Conservation (phyloP, 768 basidiomycete species). For the Lactifluus subvellereus region DNA sequence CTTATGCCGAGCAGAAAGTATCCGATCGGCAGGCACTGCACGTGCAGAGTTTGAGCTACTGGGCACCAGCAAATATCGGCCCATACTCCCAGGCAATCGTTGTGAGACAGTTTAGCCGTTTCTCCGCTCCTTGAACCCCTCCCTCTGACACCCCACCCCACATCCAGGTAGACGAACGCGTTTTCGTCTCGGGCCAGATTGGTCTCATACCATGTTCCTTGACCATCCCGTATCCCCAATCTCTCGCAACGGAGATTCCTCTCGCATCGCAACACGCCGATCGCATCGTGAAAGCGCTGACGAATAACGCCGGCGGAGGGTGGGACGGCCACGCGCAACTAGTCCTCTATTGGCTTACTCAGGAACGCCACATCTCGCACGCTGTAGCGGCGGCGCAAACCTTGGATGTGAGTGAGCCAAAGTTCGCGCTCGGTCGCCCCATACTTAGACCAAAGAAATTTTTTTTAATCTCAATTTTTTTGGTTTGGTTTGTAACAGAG, state of each 20-base stretch:
- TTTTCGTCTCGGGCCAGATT: conserved; percentile 96
- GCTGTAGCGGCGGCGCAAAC: conserved; percentile 38
- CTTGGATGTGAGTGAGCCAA: conserved; percentile 7
- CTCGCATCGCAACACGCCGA: conserved; percentile 75
- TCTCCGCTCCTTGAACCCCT: not conserved
- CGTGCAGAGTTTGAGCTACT: conserved; percentile 94
- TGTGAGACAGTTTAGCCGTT: conserved; percentile 40
- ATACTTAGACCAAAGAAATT: not conserved
- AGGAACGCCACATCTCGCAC: conserved; percentile 34
- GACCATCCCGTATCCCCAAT: conserved; percentile 53
- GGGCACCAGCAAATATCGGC: conserved; percentile 99
- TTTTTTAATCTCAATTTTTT: too few relatives aligned
- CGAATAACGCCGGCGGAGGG: conserved; percentile 45
- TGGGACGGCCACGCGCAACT: conserved; percentile 62
- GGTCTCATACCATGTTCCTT: conserved; percentile 77
- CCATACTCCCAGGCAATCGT: conserved; percentile 93
- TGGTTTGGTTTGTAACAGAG: conserved; percentile 21
- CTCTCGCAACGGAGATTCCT: conserved; percentile 59
- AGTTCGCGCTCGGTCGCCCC: not conserved
- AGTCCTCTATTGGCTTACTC: conserved; percentile 67
- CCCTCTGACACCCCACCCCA: not conserved
- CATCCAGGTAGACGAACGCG: conserved; percentile 57
- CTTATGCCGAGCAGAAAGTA: conserved; percentile 42
- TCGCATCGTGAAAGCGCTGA: conserved; percentile 58
- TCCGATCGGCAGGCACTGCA: conserved; percentile 70